Evolutionary conservation across 2,329 filamentous ascomycete species (phyloP).

Genomic region (Fusarium devonianum): DNA sequence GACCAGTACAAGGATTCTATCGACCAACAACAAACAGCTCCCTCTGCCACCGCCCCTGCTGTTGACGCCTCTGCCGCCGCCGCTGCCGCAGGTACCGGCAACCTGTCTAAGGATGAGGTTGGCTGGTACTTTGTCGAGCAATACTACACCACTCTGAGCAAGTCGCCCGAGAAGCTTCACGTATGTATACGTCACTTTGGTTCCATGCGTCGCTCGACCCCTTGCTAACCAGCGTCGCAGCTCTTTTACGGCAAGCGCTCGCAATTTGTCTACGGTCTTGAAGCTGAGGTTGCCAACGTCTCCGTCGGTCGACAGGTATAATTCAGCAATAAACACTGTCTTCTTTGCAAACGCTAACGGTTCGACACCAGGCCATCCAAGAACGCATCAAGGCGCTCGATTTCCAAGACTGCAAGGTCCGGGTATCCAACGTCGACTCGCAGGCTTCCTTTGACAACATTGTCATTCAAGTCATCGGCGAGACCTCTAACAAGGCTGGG

Average conservation of each 20-base stretch:
- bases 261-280: conserved; percentile 90
- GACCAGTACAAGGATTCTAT: conserved; percentile 50
- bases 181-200: conserved; percentile 54
- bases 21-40: conserved; percentile 49
- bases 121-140: conserved; percentile 99
- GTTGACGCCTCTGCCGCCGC: conserved; percentile 42
- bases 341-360: conserved; percentile 16
- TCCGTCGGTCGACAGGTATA: conserved; percentile 83
- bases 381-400: conserved; percentile 92
- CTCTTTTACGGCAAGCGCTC: conserved; percentile 97
- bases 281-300: conserved; percentile 87
- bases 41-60: conserved; percentile 46
- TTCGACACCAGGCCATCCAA: conserved; percentile 76
- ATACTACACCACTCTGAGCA: conserved; percentile 98
- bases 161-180: conserved; percentile 90
- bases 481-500: conserved; percentile 92
- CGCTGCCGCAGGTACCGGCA: conserved; percentile 50
- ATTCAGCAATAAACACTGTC: conserved; percentile 1
- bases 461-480: conserved; percentile 96
- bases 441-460: conserved; percentile 93
- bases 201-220: not conserved
- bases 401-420: conserved; percentile 97
- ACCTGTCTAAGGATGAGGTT: conserved; percentile 86
- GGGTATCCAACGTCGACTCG: conserved; percentile 96
- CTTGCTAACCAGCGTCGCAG: conserved; percentile 47